These are phyloP conservation scores for Tylopilus orsonianus DNA, from an alignment of 1,284 basidiomycete genomes.

Conservation along the genomic window DNA sequence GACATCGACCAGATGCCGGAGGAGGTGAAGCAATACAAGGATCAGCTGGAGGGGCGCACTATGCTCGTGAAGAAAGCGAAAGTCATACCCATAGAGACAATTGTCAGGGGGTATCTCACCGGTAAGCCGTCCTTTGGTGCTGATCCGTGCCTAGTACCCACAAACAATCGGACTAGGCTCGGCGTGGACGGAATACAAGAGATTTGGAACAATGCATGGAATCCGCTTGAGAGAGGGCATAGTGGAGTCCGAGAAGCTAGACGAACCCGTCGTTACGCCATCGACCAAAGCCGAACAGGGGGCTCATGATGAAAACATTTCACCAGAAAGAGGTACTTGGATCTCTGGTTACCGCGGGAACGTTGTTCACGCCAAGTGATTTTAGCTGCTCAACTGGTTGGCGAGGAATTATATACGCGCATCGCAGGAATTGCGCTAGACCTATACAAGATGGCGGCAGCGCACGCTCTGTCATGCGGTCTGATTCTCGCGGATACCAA, in stretches of 20 bases:
- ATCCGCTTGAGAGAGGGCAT: constrained; percentile 77
- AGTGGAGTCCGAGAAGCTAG: constrained; percentile 83
- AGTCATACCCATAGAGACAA: constrained; percentile 94
- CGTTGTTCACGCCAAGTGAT: constrained; percentile 6
- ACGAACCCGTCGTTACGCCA: constrained; percentile 90
- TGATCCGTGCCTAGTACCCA: constrained; percentile 7
- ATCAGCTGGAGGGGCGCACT: constrained; percentile 78
- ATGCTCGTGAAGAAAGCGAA: constrained; percentile 93
- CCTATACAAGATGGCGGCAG: constrained; percentile 78
- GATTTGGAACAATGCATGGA: constrained; percentile 85
- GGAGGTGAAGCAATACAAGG: constrained; percentile 67
- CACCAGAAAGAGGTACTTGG: constrained; percentile 75
- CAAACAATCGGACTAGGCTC: constrained; percentile 59
- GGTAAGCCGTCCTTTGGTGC: constrained; percentile 50
- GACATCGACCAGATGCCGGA: constrained; percentile 72
- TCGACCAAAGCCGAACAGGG: constrained; percentile 97
- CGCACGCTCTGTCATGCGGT: constrained; percentile 77
- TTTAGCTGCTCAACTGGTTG: constrained; percentile 65
- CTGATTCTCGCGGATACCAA: constrained; percentile 96
- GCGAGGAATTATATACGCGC: constrained; percentile 62
- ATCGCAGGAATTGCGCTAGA: constrained; percentile 62
- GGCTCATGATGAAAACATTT: constrained; percentile 96
- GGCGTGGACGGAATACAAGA: constrained; percentile 94
- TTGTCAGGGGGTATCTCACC: constrained; percentile 95
- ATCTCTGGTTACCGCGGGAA: neutral